phyloP scores from a whole-genome alignment of 306 rosid species.

The Crataegus laevigata region DNA sequence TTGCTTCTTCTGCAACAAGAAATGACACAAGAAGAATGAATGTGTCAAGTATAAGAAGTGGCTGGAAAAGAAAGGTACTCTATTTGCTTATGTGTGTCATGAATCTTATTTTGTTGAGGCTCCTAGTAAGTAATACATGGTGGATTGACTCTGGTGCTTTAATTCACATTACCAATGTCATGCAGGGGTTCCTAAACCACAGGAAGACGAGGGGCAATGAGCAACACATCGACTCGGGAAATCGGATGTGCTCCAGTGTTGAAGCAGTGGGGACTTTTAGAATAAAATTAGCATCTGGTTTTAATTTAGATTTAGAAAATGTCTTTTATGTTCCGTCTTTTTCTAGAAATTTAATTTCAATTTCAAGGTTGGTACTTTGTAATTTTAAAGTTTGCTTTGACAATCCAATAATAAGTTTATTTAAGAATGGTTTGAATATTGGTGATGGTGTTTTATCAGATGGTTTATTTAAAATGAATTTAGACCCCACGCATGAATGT shows the following conservation, averaged over 20 bases:
- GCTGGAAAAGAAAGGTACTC: too few species aligned
- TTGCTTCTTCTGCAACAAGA: too few species aligned
- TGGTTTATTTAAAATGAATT: too few species aligned
- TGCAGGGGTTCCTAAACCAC: not conserved
- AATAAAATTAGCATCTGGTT: not conserved
- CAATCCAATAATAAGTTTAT: too few species aligned
- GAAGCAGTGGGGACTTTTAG: not conserved
- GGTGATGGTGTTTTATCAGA: too few species aligned
- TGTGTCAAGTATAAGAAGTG: too few species aligned
- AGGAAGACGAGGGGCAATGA: slow-evolving; percentile 1
- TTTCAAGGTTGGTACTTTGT: not conserved
- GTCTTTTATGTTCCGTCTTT: slow-evolving; percentile 6
- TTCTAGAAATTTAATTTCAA: not conserved
- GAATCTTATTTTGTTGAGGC: slow-evolving; percentile 6
- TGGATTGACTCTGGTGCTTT: slow-evolving; percentile 14
- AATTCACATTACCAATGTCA: slow-evolving; percentile 1
- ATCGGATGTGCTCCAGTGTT: slow-evolving; percentile 3
- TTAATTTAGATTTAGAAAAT: not conserved
- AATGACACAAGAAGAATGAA: too few species aligned
- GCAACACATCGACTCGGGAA: not conserved
- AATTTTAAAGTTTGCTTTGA: too few species aligned
- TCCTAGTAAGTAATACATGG: not conserved
- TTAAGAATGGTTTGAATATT: too few species aligned
- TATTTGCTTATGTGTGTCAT: too few species aligned
- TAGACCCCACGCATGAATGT: too few species aligned